phyloP scores from a whole-genome alignment of 2,329 filamentous ascomycete species.

The Thielaviopsis ethacetica region DNA sequence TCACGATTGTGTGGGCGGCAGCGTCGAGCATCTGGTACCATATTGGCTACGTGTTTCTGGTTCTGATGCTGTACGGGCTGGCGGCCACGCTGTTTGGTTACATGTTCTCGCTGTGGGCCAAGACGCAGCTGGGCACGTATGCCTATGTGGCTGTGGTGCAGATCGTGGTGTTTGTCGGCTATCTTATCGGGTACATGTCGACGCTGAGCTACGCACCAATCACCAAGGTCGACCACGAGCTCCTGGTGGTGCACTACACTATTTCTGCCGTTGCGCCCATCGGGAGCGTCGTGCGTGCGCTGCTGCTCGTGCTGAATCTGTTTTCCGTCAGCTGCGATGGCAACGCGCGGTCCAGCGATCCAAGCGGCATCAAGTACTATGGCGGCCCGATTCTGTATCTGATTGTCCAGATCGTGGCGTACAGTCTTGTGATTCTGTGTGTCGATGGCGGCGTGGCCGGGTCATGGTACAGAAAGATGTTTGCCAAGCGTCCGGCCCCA shows the following conservation, averaged over 20 bases:
- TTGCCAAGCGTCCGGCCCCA: constrained; percentile 18
- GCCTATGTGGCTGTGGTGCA: constrained; percentile 68
- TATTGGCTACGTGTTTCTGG: constrained; percentile 64
- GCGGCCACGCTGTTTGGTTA: constrained; percentile 64
- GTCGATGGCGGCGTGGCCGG: constrained; percentile 59
- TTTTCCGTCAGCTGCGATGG: constrained; percentile 66
- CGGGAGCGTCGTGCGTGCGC: constrained; percentile 53
- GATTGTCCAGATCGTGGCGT: constrained; percentile 51
- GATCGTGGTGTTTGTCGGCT: constrained; percentile 53
- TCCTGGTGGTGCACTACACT: constrained; percentile 59
- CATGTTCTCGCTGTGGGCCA: constrained; percentile 62
- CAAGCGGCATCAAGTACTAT: constrained; percentile 55
- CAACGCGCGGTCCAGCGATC: constrained; percentile 45
- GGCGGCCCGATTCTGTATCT: constrained; percentile 78
- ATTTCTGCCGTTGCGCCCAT: constrained; percentile 61
- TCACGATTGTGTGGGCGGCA: constrained; percentile 53
- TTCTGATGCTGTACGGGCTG: constrained; percentile 68
- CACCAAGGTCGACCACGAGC: constrained; percentile 46
- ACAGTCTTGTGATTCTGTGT: constrained; percentile 63
- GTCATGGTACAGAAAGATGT: constrained; percentile 28
- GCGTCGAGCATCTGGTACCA: constrained; percentile 56
- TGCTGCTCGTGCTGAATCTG: constrained; percentile 67
- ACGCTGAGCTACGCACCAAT: constrained; percentile 61
- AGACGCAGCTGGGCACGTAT: constrained; percentile 68
- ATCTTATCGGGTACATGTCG: constrained; percentile 54